Conservation (phyloP, 108 stramenopile species). For the Discostella stelligeroides region DNA sequence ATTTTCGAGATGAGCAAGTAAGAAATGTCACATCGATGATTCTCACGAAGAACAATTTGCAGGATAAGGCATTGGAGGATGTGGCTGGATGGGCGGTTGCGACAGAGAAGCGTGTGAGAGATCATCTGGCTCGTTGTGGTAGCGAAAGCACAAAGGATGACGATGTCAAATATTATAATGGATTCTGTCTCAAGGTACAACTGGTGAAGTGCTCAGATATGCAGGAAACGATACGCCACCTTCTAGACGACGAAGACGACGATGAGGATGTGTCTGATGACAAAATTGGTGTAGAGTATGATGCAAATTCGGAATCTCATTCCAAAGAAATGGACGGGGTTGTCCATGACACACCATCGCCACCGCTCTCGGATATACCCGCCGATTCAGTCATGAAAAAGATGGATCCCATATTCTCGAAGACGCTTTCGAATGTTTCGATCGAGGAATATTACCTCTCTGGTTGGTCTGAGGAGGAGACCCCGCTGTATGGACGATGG, state of each 20-base stretch:
- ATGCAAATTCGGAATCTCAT: background rate
- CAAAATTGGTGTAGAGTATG: constrained; percentile 5
- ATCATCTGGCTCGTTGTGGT: constrained; percentile 13
- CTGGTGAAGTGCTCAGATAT: constrained; percentile 33
- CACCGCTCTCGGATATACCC: constrained; percentile 46
- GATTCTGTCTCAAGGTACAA: constrained; percentile 34
- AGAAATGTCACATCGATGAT: background rate
- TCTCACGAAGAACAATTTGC: background rate
- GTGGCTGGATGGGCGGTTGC: constrained; percentile 21
- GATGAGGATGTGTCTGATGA: constrained; percentile 13
- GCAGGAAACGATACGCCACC: constrained; percentile 28
- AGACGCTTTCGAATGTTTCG: constrained; percentile 59
- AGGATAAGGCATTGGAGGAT: constrained; percentile 16
- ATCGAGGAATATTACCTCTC: constrained; percentile 64
- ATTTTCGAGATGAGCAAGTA: constrained; percentile 27
- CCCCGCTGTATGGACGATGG: constrained; percentile 74
- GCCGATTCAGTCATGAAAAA: constrained; percentile 55
- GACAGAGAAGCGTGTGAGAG: constrained; percentile 23
- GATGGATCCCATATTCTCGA: constrained; percentile 72
- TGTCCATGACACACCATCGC: background rate
- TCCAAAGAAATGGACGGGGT: background rate
- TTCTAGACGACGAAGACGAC: constrained; percentile 21
- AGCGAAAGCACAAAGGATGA: constrained; percentile 17
- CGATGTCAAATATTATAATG: background rate
- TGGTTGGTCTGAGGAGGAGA: constrained; percentile 70